A percentile compares a stretch with the other conserved stretches of the same genome.
phyloP scores from a whole-genome alignment of 1,284 basidiomycete species.

The Tilletia walkeri region DNA sequence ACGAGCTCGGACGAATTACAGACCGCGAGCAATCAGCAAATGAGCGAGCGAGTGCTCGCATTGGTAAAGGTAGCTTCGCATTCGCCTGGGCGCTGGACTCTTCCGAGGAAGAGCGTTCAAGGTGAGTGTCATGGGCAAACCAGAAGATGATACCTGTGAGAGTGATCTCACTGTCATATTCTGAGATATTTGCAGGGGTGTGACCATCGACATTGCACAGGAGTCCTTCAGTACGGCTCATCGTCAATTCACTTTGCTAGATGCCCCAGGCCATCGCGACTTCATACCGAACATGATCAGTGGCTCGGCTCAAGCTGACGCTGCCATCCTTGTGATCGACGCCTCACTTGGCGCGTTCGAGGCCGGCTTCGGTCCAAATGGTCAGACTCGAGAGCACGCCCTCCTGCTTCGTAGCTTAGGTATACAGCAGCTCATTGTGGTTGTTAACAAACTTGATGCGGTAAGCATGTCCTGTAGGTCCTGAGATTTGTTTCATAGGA shows the following conservation, averaged over 20 bases:
- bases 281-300: constrained; percentile 99
- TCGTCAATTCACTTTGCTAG: constrained; percentile 82
- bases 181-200: constrained; percentile 63
- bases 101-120: constrained; percentile 83
- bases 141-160: too few relatives aligned
- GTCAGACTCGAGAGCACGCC: constrained; percentile 95
- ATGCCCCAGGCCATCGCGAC: constrained; percentile 94
- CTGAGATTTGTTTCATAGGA: not conserved
- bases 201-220: constrained; percentile 94
- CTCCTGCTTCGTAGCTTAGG: constrained; percentile 88
- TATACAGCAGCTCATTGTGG: constrained; percentile 87
- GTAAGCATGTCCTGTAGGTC: constrained; percentile 14
- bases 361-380: constrained; percentile 86
- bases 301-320: constrained; percentile 93
- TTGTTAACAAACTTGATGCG: constrained; percentile 87
- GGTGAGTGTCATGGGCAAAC: constrained; percentile 57
- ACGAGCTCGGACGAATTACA: constrained; percentile 82
- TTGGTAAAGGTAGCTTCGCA: constrained; percentile 90
- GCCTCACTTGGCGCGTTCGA: constrained; percentile 89
- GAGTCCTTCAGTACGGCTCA: constrained; percentile 76
- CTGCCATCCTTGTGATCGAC: constrained; percentile 91
- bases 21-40: constrained; percentile 81
- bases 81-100: constrained; percentile 98
- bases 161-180: too few relatives aligned
- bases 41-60: constrained; percentile 83